phyloP scores from a whole-genome alignment of 805 yeast species.

The Teunomyces cretensis region DNA sequence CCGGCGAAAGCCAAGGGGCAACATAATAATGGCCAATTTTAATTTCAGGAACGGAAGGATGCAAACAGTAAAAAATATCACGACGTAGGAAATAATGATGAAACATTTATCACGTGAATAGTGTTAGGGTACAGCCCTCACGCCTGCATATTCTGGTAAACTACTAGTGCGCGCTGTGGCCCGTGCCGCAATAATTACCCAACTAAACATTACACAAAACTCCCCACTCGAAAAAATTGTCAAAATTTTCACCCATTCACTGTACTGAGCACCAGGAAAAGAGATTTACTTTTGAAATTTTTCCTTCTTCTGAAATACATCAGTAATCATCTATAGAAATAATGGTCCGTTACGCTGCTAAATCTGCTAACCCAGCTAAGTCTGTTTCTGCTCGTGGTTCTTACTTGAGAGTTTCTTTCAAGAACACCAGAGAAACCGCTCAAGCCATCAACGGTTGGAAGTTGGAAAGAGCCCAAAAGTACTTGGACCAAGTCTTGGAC shows the following conservation, averaged over 20 bases:
- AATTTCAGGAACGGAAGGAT: background rate
- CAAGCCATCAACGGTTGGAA: constrained; percentile 99
- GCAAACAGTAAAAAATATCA: background rate
- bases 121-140: background rate
- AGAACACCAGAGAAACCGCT: constrained; percentile 99
- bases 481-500: constrained; percentile 94
- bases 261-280: constrained; percentile 3
- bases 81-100: background rate
- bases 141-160: background rate
- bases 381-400: constrained; percentile 99
- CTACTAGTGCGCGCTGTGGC: background rate
- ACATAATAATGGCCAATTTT: background rate
- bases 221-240: constrained; percentile 1
- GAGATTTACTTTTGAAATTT: constrained; percentile 4
- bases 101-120: background rate
- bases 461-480: constrained; percentile 90
- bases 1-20: background rate
- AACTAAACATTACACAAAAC: background rate
- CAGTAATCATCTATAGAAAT: constrained; percentile 14
- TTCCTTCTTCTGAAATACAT: constrained; percentile 4
- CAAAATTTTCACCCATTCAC: constrained; percentile 3
- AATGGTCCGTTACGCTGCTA: constrained; percentile 99
- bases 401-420: constrained; percentile 98
- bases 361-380: constrained; percentile 98
- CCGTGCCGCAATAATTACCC: background rate